Evolutionary conservation across 345 rosid species (phyloP), one percentile per base, ranked within the genome.

Genomic region (Hibiscus trionum): DNA sequence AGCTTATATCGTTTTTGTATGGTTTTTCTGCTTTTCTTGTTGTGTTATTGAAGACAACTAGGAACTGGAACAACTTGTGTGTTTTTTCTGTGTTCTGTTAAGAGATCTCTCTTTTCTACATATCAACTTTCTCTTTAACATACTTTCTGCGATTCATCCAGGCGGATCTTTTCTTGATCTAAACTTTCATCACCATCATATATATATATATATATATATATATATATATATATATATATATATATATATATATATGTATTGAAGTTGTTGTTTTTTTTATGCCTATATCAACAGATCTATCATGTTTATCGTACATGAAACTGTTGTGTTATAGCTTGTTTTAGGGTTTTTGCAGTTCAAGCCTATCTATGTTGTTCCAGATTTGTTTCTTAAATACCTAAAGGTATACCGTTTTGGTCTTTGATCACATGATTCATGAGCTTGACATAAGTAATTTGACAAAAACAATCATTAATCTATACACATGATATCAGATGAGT

Each of bases 231-330:
- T 37, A 37, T 37, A 37, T 37, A 7, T 37, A 4, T 6, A 1
- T 37, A 35, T 5, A 10, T 5, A 0, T 50, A 4, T 52, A 5
- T n/a, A 27, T 55, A 58, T 58, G 29, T 9, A 39, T 64, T 44
- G 31, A 42, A 65, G 33, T 44, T n/a, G 8, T 44, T n/a, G n/a
- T n/a, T 19, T 47, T 66, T 16, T 31, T 5, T 33, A 9, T 67
- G 71, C 58, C 74, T 72, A 60, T 60, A 37, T 46, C 42, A 16
- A 61, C 64, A 58, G 73, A 71, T 58, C 73, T 71, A 39, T 24
- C 73, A 70, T 70, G 52, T 57, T 57, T 37, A 12, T 35, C 73
- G 11, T 16, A 72, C 60, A 7, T 17, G 29, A 29, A 62, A n/a
- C 19, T 17, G 50, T 49, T 7, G 6, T 9, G 7, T 61, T 61